A percentile compares a stretch with the other conserved stretches of the same genome.
Evolutionary conservation across 805 yeast species (phyloP).

Genomic region (Candida odintsovae): DNA sequence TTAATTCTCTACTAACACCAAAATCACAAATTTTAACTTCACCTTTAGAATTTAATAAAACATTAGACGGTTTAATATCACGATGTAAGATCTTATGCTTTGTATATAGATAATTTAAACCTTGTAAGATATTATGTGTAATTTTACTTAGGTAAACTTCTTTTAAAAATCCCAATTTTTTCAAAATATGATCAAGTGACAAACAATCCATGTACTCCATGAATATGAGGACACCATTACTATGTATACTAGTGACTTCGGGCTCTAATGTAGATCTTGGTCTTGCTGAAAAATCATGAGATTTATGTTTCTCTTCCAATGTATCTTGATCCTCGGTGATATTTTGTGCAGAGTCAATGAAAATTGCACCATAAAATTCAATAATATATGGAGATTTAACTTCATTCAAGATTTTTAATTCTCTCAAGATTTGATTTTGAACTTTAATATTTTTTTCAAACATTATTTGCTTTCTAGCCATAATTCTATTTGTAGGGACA

Average conservation of each 20-base stretch:
- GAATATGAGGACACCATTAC: conserved; percentile 75
- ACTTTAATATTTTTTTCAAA: conserved; percentile 76
- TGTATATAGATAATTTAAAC: conserved; percentile 75
- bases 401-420: conserved; percentile 84
- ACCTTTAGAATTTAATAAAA: conserved; percentile 79
- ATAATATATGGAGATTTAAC: conserved; percentile 80
- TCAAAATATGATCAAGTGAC: conserved; percentile 74
- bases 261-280: conserved; percentile 6
- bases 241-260: conserved; percentile 20
- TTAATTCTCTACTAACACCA: conserved; percentile 90
- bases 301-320: not conserved
- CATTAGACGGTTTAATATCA: conserved; percentile 95
- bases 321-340: conserved; percentile 3
- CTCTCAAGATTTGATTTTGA: conserved; percentile 81
- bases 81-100: conserved; percentile 88
- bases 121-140: conserved; percentile 70
- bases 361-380: conserved; percentile 86
- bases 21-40: conserved; percentile 91
- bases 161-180: conserved; percentile 56
- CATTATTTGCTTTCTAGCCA: conserved; percentile 88
- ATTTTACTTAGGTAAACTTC: conserved; percentile 67
- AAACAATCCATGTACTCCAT: conserved; percentile 98
- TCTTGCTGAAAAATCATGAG: not conserved
- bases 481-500: conserved; percentile 76
- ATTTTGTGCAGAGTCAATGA: conserved; percentile 36